Evolutionary conservation across 164 flowering plant species (phyloP).

Genomic region (Vitis cinerea): DNA sequence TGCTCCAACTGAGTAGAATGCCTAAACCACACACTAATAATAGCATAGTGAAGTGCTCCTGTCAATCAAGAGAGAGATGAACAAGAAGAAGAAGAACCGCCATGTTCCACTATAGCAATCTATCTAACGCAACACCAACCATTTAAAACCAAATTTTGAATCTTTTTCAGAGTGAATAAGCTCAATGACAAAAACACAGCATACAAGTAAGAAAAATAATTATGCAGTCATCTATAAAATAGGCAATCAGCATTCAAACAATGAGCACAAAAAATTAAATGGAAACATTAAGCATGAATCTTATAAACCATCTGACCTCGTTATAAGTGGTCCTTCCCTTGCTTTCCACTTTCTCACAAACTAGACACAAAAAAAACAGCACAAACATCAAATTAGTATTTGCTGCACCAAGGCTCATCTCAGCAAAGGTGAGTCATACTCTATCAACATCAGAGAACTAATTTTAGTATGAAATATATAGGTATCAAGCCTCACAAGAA

Average conservation of each 20-base stretch:
- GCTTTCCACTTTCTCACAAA: slow-evolving; percentile 86
- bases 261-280: slow-evolving; percentile 1
- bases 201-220: too few species aligned
- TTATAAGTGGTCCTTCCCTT: slow-evolving; percentile 85
- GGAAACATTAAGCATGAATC: neutral
- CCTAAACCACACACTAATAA: too few species aligned
- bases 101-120: too few species aligned
- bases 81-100: too few species aligned
- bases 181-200: too few species aligned
- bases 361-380: slow-evolving; percentile 32
- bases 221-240: too few species aligned
- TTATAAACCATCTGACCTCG: slow-evolving; percentile 53
- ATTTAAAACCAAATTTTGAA: too few species aligned
- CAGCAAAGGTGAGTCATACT: neutral
- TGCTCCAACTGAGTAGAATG: too few species aligned
- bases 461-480: neutral
- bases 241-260: neutral
- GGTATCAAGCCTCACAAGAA: neutral
- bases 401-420: neutral
- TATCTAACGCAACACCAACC: too few species aligned
- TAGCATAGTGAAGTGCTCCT: too few species aligned
- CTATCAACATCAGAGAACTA: neutral
- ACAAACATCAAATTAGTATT: slow-evolving; percentile 14
- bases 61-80: too few species aligned
- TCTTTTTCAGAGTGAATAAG: too few species aligned